Conservation (phyloP, 192 early-diverging fungal species). For the Geosiphon pyriformis region DNA sequence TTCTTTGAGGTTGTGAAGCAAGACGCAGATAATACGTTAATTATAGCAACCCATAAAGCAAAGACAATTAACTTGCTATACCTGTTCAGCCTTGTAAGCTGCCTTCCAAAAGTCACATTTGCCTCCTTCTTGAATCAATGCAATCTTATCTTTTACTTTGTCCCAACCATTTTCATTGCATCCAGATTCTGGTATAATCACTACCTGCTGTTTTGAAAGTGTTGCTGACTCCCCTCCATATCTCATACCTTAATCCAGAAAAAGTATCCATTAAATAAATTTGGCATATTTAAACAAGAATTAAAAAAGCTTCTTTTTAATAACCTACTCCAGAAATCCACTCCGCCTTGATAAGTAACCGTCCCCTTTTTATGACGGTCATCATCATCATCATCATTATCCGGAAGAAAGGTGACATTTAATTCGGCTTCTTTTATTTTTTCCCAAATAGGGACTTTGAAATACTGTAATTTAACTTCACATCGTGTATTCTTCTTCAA, state of each 20-base stretch:
- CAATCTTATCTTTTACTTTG: constrained; percentile 46
- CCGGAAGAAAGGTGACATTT: constrained; percentile 26
- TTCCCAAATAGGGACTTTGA: constrained; percentile 45
- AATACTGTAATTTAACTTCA: constrained; percentile 43
- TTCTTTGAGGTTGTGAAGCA: constrained; percentile 24
- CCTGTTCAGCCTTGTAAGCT: constrained; percentile 52
- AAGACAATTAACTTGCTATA: constrained; percentile 20
- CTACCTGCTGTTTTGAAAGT: constrained; percentile 38
- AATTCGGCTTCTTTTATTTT: constrained; percentile 33
- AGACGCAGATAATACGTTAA: too few species aligned
- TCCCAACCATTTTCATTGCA: constrained; percentile 36
- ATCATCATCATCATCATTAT: neutral
- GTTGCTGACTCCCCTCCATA: constrained; percentile 50
- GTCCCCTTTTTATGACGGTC: too few species aligned
- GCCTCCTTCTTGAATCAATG: constrained; percentile 38
- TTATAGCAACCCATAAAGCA: too few species aligned
- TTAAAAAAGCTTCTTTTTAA: neutral
- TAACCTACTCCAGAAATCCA: constrained; percentile 47
- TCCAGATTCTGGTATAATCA: constrained; percentile 39
- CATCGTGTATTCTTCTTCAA: constrained; percentile 37
- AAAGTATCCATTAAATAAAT: neutral
- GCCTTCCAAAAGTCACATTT: constrained; percentile 50
- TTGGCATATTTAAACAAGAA: neutral
- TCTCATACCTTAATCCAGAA: constrained; percentile 40
- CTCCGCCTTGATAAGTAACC: constrained; percentile 35